phyloP scores from a whole-genome alignment of 495 filamentous ascomycete species.

The Pseudotulostoma volvatum region DNA sequence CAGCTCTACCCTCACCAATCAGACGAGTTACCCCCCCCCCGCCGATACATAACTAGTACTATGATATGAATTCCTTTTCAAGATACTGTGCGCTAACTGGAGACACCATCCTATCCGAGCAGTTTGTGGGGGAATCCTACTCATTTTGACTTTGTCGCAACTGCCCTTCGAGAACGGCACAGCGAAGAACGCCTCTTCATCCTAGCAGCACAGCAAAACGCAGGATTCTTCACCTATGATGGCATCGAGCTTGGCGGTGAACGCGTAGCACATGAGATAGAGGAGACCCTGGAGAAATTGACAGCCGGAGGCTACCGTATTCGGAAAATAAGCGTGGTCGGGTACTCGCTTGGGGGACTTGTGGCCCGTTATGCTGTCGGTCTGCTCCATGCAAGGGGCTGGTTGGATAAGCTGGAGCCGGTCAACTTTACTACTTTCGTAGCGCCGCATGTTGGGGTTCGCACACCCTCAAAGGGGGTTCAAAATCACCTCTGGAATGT shows the following conservation, averaged over 20 bases:
- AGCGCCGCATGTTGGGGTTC: slow-evolving; percentile 74
- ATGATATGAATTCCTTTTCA: too few relatives aligned
- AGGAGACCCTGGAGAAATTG: slow-evolving; percentile 58
- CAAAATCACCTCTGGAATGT: slow-evolving; percentile 60
- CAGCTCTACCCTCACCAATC: too few relatives aligned
- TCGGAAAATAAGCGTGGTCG: slow-evolving; percentile 67
- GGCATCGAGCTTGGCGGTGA: slow-evolving; percentile 85
- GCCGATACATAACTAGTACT: too few relatives aligned
- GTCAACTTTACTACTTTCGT: slow-evolving; percentile 92
- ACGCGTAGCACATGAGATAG: slow-evolving; percentile 74
- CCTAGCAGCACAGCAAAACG: slow-evolving; percentile 61
- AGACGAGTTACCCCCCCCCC: too few relatives aligned
- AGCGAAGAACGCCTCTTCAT: slow-evolving; percentile 51
- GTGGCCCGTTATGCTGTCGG: slow-evolving; percentile 80
- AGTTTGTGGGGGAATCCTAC: slow-evolving; percentile 86
- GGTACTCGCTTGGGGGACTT: slow-evolving; percentile 80
- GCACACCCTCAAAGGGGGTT: slow-evolving; percentile 54
- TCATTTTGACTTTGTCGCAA: slow-evolving; percentile 59
- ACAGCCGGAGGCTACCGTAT: slow-evolving; percentile 49
- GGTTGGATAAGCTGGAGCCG: slow-evolving; percentile 62
- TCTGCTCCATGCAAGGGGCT: slow-evolving; percentile 60
- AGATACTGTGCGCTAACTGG: neutral
- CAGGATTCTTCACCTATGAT: slow-evolving; percentile 79
- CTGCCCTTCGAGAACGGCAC: slow-evolving; percentile 47
- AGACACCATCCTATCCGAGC: slow-evolving; percentile 3